phyloP scores from a whole-genome alignment of 805 yeast genomes.

The Hanseniaspora pseudoguilliermondii region DNA sequence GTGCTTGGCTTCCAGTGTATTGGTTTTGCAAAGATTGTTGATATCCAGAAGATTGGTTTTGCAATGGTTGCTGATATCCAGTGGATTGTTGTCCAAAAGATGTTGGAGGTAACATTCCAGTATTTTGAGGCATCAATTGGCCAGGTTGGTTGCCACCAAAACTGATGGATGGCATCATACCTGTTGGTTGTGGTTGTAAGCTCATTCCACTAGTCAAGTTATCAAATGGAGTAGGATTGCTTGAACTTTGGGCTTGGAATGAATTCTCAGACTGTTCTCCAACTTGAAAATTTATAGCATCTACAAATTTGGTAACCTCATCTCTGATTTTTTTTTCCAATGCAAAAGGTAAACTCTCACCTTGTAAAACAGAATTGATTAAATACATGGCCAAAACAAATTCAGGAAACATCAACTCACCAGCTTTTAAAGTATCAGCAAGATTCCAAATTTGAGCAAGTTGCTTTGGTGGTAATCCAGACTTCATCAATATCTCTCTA shows the following conservation, averaged over 20 bases:
- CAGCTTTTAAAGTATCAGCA: constrained; percentile 79
- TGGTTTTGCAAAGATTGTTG: constrained; percentile 26
- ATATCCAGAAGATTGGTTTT: constrained; percentile 18
- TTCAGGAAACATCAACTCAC: constrained; percentile 80
- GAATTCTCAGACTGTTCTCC: constrained; percentile 37
- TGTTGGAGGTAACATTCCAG: constrained; percentile 32
- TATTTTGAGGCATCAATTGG: constrained; percentile 30
- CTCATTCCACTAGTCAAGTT: constrained; percentile 22
- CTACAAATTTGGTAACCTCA: constrained; percentile 82
- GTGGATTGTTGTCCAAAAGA: constrained; percentile 25
- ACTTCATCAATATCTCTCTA: constrained; percentile 63
- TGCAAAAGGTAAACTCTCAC: constrained; percentile 61
- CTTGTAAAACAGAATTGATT: constrained; percentile 64
- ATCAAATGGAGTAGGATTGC: constrained; percentile 32
- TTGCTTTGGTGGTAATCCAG: constrained; percentile 60
- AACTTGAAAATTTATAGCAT: constrained; percentile 67
- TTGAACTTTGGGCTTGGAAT: not conserved
- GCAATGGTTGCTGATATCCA: constrained; percentile 16
- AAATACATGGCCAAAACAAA: constrained; percentile 84
- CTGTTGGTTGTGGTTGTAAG: constrained; percentile 31
- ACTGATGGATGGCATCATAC: constrained; percentile 29
- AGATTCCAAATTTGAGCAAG: constrained; percentile 83
- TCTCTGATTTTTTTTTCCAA: constrained; percentile 62
- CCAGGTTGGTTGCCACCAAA: constrained; percentile 20
- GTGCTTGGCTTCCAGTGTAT: constrained; percentile 33